Evolutionary conservation across 2,329 filamentous ascomycete species (phyloP), one percentile per base, ranked within the genome.

Genomic region (Apiospora rasikravindrae): DNA sequence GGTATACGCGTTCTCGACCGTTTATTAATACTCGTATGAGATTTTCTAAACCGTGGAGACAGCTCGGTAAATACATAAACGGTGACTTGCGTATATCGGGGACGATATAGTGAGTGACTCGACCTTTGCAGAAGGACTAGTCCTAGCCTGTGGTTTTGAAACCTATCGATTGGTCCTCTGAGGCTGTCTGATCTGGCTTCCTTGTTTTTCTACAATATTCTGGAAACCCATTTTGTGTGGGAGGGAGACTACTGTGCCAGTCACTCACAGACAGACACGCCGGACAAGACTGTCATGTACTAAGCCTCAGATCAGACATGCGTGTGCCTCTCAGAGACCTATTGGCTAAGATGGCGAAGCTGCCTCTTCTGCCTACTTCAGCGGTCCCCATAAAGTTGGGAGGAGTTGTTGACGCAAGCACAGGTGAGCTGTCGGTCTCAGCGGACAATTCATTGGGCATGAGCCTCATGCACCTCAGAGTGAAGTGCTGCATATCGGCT

Each of bases 401-500:
- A 13, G 53, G 57, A 64, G 33, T 13, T 14, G 57, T 64, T 40
- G 57, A n/a, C 29, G 57, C 57, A 64, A 40, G 57, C 57, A 61
- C 29, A 64, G 33, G 57, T 64, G 33, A 40, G 57, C 57, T 64
- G 57, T 64, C 57, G 57, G 57, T 40, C 29, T 40, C 57, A 64
- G 57, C 57, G 33, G 57, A 64, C 57, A 64, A 64, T 64, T 22
- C 19, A 64, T 64, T 64, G 57, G 57, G 57, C 57, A 64, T 37
- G 57, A 40, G 57, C 57, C 57, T 64, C 57, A 40, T 64, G 57
- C 57, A 64, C 57, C 57, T 64, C 57, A 40, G 33, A 64, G 22
- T 24, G 57, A 22, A 40, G 40, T 40, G 33, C 57, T 64, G 57
- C 33, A 40, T 64, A 64, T 64, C 57, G 57, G 57, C 57, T 64